Evolutionary conservation across 257 asterid species (phyloP), one percentile per base, ranked within the genome.

Genomic region (Solanum chiquidenum): DNA sequence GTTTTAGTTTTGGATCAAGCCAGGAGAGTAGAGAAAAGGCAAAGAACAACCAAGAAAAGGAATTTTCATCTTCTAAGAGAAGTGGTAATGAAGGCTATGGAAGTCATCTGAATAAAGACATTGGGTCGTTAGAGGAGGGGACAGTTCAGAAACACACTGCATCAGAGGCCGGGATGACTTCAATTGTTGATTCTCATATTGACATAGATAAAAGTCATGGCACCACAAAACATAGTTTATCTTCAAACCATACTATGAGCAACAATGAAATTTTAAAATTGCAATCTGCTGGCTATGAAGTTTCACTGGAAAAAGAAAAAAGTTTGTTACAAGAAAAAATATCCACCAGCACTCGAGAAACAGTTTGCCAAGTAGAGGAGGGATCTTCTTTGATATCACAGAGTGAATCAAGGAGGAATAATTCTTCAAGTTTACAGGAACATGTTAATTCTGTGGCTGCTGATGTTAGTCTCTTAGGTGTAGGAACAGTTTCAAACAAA

Each of bases 181-280:
- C 90, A 40, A 91, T 86, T 85, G 64, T 86, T 90, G 93, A 90
- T 89, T 44, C 90, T 87, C 89, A 87, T 71, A 91, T 87, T 89
- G 92, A 85, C 72, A 89, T 84, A 77, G 86, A 52, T 76, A 74
- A 85, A 77, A 92, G 88, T 89, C 83, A 84, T 88, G 91, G 91
- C 86, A 83, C 91, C 66, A 83, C 72, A 83, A 90, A 74, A 89
- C 88, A 90, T 83, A 88, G 75, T 86, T 83, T 9, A 88, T 84
- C 92, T 90, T 88, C 93, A 55, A 85, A 91, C 85, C 89, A 83
- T 68, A 90, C 80, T 71, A 71, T 49, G 87, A 88, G 87, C 88
- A 92, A 90, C 40, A 87, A 77, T 86, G 89, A 84, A 80, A 88
- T 88, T 87, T 86, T 90, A 84, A 89, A 86, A 40, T 83, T 86